Base-by-base conservation (phyloP, 257 asterid genomes). In the Buddleja alternifolia region DNA sequence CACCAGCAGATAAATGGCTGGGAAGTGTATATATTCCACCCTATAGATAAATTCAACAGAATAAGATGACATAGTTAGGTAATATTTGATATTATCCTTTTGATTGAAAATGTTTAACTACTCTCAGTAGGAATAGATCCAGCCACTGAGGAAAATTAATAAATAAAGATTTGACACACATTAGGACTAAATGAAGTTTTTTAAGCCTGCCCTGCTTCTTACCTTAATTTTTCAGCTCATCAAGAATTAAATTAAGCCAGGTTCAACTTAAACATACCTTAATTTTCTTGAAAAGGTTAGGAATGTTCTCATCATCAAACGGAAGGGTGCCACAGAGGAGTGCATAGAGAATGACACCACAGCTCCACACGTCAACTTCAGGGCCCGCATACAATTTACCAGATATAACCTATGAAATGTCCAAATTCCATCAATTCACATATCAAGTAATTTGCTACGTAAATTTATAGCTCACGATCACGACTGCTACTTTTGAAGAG, bases 361-460 rank as follows among this genome's bases (percentile, higher is more conserved):
- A 94, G 88, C 99, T 94, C 99, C 99, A 94, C 44, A 94, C 99
- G 60, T 91, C 99, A 77, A 94, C 99, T 81, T 94, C 99, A 4
- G 99, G 96, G 62, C 99, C 99, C 51, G 99, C 97, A 74, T 94
- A 94, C 52, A 94, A 62, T 70, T 85, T 94, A 46, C 99, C 99
- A 66, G 99, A 94, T 80, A 94, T 91, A 70, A 94, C 99, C 99
- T 94, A 11, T n/a, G 4, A 24, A 6, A 39, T 16, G 8, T 66
- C 21, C 52, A 61, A 14, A 16, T 21, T 20, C 21, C 37, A 47
- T 40, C 9, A 51, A 70, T 58, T 59, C 42, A 66, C 48, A 63
- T 59, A 47, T 60, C 53, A 10, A 8, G 25, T n/a, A 57, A 55
- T 45, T 56, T 60, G 75, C 29, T 62, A 67, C 29, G 58, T 53